phyloP scores from a whole-genome alignment of 2,329 filamentous ascomycete species.

The Pseudogymnoascus sp. region DNA sequence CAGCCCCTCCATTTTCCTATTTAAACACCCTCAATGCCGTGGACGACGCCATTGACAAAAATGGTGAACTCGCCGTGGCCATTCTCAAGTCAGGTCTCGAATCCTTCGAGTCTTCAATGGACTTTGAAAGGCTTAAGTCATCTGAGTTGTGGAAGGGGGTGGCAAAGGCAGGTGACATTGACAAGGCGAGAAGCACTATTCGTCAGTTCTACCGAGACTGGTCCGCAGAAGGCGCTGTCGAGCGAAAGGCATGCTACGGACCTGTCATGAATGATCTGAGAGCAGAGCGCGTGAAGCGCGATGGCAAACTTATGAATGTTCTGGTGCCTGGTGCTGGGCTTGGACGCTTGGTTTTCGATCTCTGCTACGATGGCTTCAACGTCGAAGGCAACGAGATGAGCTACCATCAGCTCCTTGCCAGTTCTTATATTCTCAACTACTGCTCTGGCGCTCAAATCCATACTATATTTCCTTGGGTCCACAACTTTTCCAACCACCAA shows the following conservation, averaged over 20 bases:
- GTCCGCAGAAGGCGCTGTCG: slow-evolving; percentile 66
- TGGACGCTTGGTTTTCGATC: slow-evolving; percentile 80
- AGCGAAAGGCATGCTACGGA: slow-evolving; percentile 69
- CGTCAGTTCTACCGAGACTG: slow-evolving; percentile 94
- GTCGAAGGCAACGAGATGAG: slow-evolving; percentile 93
- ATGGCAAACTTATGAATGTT: slow-evolving; percentile 44
- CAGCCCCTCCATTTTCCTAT: slow-evolving; percentile 73
- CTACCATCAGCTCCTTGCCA: slow-evolving; percentile 90
- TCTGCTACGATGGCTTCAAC: slow-evolving; percentile 64
- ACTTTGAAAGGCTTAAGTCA: slow-evolving; percentile 12
- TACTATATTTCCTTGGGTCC: slow-evolving; percentile 75
- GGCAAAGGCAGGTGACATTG: slow-evolving; percentile 67
- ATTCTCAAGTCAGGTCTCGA: slow-evolving; percentile 65
- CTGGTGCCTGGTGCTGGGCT: slow-evolving; percentile 86
- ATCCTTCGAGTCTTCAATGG: slow-evolving; percentile 46
- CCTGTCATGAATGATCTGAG: slow-evolving; percentile 63
- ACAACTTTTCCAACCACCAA: slow-evolving; percentile 80
- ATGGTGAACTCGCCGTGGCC: slow-evolving; percentile 71
- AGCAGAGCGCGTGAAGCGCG: slow-evolving; percentile 33
- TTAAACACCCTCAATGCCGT: slow-evolving; percentile 69
- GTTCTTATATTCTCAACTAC: slow-evolving; percentile 65
- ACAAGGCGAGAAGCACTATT: slow-evolving; percentile 87
- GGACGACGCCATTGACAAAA: slow-evolving; percentile 82
- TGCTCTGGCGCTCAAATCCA: slow-evolving; percentile 55
- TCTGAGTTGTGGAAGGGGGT: slow-evolving; percentile 57